Base-by-base conservation (phyloP, 345 rosid species). In the Leavenworthia alabamica region DNA sequence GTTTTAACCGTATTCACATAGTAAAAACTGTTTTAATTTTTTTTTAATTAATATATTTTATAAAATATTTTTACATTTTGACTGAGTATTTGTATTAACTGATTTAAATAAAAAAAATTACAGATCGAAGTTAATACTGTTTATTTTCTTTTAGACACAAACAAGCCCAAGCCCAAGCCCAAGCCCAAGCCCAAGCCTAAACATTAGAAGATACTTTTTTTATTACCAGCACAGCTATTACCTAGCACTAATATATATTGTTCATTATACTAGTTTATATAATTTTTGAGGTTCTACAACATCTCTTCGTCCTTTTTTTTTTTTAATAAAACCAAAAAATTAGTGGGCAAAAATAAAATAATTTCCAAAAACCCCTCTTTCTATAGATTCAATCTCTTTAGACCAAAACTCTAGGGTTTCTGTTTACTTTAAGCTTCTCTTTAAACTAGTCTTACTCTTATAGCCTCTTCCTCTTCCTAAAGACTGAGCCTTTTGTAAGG, bases 351-450 rank as follows among this genome's bases (percentile, higher is more conserved):
- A 49, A 8, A 9, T 33, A 12, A 51, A n/a, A 42, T 23, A 52
- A 9, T 20, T 62, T 36, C 36, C 64, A 12, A 60, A 69, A 61
- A 35, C 13, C 48, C 52, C n/a, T 66, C 13, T 15, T 47, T 17
- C 16, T 48, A 52, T 16, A 45, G 63, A 70, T 62, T 54, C 58
- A 55, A 54, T 60, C 54, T 62, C 31, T 26, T 9, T 62, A 54
- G 63, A 46, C 74, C 50, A 55, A 62, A n/a, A n/a, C n/a, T 55
- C 67, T 62, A 63, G 69, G 69, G 74, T 29, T 62, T 46, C 64
- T 62, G 14, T 44, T 24, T 44, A 48, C 58, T 47, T 40, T 3
- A 58, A 68, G 28, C 59, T 57, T 53, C 29, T n/a, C n/a, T n/a
- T n/a, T n/a, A n/a, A n/a, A n/a, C n/a, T n/a, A n/a, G n/a, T 55